A percentile compares a stretch with the other conserved stretches of the same genome.
phyloP scores from a whole-genome alignment of 2,329 filamentous ascomycete species.

The Monosporascus sp. region DNA sequence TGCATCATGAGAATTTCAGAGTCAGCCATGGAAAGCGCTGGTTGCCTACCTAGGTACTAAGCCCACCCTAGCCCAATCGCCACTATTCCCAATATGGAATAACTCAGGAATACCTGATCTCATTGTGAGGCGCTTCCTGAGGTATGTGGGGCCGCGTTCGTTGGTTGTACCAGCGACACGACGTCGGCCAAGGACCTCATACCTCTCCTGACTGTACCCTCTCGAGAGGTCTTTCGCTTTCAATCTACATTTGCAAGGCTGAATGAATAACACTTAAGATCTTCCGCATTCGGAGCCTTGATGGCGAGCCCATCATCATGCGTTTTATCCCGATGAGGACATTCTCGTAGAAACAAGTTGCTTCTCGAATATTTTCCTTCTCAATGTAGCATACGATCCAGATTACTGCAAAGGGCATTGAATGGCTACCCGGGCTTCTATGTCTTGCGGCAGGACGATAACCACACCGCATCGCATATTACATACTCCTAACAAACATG shows the following conservation, averaged over 20 bases:
- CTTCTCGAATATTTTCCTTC: too few species aligned
- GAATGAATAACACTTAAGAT: too few species aligned
- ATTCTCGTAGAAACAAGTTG: too few species aligned
- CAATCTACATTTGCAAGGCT: neutral
- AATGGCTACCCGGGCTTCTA: too few species aligned
- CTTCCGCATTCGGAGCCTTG: too few species aligned
- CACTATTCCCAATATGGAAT: neutral
- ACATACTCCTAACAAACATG: conserved; percentile 57
- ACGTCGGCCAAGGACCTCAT: neutral
- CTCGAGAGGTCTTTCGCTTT: neutral
- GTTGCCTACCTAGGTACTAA: neutral
- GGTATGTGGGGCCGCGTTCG: neutral
- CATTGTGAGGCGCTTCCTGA: neutral
- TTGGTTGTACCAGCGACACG: neutral
- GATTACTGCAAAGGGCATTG: too few species aligned
- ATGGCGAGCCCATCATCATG: neutral
- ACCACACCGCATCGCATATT: neutral
- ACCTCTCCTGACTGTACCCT: neutral
- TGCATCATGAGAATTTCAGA: neutral
- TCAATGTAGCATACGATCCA: too few species aligned
- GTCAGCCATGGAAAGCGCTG: neutral
- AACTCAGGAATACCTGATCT: neutral
- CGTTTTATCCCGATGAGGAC: neutral
- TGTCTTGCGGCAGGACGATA: too few species aligned
- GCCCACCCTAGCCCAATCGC: neutral